A percentile compares a stretch with the other conserved stretches of the same genome.
Conservation (phyloP, 441 rosid genomes). For the Isatis lusitanica region DNA sequence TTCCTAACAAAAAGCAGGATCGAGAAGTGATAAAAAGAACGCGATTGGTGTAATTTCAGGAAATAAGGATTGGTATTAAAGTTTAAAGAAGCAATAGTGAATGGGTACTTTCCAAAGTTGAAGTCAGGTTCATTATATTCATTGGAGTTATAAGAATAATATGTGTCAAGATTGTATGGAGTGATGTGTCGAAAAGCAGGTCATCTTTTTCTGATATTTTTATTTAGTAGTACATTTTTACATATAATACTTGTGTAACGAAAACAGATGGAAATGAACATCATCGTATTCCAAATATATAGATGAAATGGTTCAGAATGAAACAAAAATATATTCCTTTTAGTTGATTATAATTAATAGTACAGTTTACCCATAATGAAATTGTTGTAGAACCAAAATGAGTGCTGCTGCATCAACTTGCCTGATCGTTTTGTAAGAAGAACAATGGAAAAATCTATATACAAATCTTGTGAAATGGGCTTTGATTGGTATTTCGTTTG, state of each 20-base stretch:
- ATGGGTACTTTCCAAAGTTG: neutral
- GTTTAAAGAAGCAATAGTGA: slow-evolving; percentile 4
- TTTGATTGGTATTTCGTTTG: neutral
- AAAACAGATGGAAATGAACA: neutral
- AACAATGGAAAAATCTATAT: too few relatives aligned
- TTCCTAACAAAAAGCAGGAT: neutral
- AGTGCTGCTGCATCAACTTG: neutral
- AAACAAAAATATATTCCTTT: neutral
- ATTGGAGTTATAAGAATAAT: neutral
- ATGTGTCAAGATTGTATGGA: slow-evolving; percentile 17
- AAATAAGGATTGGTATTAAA: neutral
- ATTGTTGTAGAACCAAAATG: neutral
- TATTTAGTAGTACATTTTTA: neutral
- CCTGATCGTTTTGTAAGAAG: neutral
- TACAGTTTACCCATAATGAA: neutral
- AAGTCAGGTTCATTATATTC: neutral
- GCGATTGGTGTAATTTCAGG: slow-evolving; percentile 6
- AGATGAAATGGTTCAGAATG: too few relatives aligned
- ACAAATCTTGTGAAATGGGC: neutral
- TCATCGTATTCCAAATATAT: neutral
- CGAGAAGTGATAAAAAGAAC: slow-evolving; percentile 11
- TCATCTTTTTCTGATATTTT: neutral
- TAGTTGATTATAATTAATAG: neutral
- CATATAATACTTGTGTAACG: neutral
- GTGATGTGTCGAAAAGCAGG: neutral